phyloP scores from a whole-genome alignment of 1,139 yeast genomes.

The Kodamaea alishanica region DNA sequence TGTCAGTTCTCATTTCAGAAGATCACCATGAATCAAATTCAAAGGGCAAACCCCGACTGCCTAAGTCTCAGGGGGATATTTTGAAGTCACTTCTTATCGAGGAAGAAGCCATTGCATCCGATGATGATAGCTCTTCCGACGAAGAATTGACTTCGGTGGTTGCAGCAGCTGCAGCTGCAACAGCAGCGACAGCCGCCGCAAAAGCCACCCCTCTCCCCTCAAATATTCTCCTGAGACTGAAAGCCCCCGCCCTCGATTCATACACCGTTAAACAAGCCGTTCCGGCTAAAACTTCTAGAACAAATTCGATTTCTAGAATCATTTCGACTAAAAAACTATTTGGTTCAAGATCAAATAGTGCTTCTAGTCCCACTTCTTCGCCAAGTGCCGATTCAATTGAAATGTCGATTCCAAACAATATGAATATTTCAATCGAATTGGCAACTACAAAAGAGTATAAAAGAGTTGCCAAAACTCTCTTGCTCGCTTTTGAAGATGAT shows the following conservation, averaged over 20 bases:
- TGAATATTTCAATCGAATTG: slow-evolving; percentile 29
- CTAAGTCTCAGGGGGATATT: slow-evolving; percentile 36
- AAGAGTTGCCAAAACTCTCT: slow-evolving; percentile 38
- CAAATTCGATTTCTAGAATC: slow-evolving; percentile 5
- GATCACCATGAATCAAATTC: slow-evolving; percentile 32
- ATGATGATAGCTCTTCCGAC: slow-evolving; percentile 4
- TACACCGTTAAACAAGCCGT: slow-evolving; percentile 3
- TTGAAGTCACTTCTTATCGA: slow-evolving; percentile 7
- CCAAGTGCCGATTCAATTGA: slow-evolving; percentile 1
- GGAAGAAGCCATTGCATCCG: slow-evolving; percentile 1
- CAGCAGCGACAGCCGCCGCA: slow-evolving; percentile 2
- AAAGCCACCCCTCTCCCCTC: slow-evolving; percentile 3
- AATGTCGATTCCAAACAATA: slow-evolving; percentile 19
- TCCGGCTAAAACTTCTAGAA: slow-evolving; percentile 4
- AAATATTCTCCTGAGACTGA: slow-evolving; percentile 14
- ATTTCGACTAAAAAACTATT: slow-evolving; percentile 2
- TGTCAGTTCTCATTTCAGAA: slow-evolving; percentile 31
- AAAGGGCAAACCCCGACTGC: slow-evolving; percentile 44
- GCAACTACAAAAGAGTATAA: slow-evolving; percentile 34
- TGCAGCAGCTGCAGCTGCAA: slow-evolving; percentile 2
- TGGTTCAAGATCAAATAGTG: slow-evolving; percentile 1
- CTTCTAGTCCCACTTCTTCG: slow-evolving; percentile 1
- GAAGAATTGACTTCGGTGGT: slow-evolving; percentile 7
- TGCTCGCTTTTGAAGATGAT: slow-evolving; percentile 37
- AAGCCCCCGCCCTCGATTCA: slow-evolving; percentile 1